Base-by-base conservation (phyloP, 768 basidiomycete species). In the Calvatia gigantea region DNA sequence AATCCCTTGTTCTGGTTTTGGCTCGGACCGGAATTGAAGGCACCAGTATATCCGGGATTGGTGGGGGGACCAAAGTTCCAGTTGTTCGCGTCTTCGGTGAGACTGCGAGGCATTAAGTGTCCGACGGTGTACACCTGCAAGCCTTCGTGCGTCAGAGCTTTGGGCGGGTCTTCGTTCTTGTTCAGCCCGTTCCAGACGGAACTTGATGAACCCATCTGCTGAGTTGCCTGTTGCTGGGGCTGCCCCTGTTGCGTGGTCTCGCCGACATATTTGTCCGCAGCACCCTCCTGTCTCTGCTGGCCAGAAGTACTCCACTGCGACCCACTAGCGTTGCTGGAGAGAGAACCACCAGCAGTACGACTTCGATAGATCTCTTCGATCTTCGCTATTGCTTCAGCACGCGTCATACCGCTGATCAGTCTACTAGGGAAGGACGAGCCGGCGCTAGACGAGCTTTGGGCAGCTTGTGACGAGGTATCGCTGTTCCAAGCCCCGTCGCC, bases 71-170 rank as follows among this genome's bases (percentile, higher is more conserved):
- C 80, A 65, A 81, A 85, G 23, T 72, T 75, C 86, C 86, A 89
- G 54, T 80, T 82, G 15, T 81, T 29, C 42, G 27, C 19, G 25
- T 17, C 38, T 7, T 19, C 38, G 2, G 31, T 28, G 6, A 39
- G 43, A 57, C 75, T 75, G 55, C 81, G 72, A 12, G 89, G 89
- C 60, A 90, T 73, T 21, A 91, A 70, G 66, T 90, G 89, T 0
- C 89, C 89, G 3, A 91, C 80, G 1, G 90, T 91, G 65, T 89
- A 89, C 51, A 91, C 87, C 66, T 89, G 87, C 51, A 91, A 67
- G 3, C 87, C 89, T 62, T 87, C 81, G 57, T 89, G 86, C 38
- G 67, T 66, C 62, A 67, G 58, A 48, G 65, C 62, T 21, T 61
- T 64, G 31, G 60, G 37, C 4, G 45, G 43, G 17, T 55, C 45